phyloP scores from a whole-genome alignment of 1,284 basidiomycete genomes.

The Sporisorium exsertum region DNA sequence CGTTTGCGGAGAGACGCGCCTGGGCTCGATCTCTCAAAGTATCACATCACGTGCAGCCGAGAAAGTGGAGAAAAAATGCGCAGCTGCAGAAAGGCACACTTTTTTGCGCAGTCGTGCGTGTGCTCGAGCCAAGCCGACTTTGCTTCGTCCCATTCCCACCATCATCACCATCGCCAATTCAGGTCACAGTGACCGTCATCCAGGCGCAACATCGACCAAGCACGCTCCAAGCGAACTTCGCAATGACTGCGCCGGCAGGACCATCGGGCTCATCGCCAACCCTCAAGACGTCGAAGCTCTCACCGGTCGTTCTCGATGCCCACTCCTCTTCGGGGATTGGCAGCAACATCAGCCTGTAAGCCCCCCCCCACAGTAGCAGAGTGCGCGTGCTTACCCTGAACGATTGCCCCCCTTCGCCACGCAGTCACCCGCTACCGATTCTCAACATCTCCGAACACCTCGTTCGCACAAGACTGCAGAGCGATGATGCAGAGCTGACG shows the following conservation, averaged over 20 bases:
- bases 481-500: conserved; percentile 18
- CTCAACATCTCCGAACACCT: conserved; percentile 96
- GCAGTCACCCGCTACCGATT: conserved; percentile 86
- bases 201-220: neutral
- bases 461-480: conserved; percentile 82
- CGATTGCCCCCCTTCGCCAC: neutral
- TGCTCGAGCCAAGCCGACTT: conserved; percentile 29
- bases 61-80: conserved; percentile 36
- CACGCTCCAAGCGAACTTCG: neutral
- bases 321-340: conserved; percentile 32
- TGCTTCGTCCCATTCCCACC: neutral
- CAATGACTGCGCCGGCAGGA: conserved; percentile 26
- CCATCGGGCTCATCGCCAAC: conserved; percentile 17
- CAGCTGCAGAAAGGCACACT: conserved; percentile 13
- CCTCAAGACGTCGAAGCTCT: conserved; percentile 32
- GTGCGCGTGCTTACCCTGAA: no score
- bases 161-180: neutral
- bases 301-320: conserved; percentile 46
- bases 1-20: conserved; percentile 14
- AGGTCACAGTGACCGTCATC: neutral
- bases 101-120: neutral
- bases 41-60: conserved; percentile 28
- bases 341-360: conserved; percentile 48
- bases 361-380: no score
- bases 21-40: neutral